Conservation (phyloP, 768 basidiomycete species). For the Calvatia gigantea region DNA sequence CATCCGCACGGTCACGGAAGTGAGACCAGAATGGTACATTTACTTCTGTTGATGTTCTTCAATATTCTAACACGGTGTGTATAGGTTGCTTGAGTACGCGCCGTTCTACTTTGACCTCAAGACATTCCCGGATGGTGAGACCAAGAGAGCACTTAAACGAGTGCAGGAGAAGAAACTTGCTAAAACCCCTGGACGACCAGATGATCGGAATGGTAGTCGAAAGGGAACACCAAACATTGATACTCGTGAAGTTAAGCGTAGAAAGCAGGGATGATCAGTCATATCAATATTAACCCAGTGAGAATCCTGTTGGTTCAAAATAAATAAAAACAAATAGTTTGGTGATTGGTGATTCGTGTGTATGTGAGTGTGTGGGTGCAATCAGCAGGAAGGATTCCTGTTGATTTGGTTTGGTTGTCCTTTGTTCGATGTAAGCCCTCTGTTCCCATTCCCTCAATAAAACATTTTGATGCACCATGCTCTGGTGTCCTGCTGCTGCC, state of each 20-base stretch:
- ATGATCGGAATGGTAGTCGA: conserved; percentile 15
- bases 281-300: no score
- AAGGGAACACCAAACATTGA: conserved; percentile 18
- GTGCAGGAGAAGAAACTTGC: conserved; percentile 51
- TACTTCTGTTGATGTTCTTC: not conserved
- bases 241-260: conserved; percentile 28
- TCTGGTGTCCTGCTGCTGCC: no score
- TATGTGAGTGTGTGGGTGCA: no score
- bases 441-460: no score
- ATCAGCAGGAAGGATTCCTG: no score
- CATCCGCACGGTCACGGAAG: conserved; percentile 89
- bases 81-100: conserved; percentile 39
- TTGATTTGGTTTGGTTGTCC: no score
- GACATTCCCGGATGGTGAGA: conserved; percentile 65
- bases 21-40: conserved; percentile 78
- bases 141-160: conserved; percentile 60
- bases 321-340: no score
- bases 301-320: no score
- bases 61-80: conserved; percentile 4
- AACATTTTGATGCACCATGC: no score
- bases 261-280: conserved; percentile 21
- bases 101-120: conserved; percentile 65
- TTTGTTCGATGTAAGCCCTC: no score
- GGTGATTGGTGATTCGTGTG: no score
- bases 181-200: conserved; percentile 26